Percentiles rank a stretch among this genome's conserved stretches.
Conservation (phyloP, 257 asterid genomes). For the Rubia yunnanensis region DNA sequence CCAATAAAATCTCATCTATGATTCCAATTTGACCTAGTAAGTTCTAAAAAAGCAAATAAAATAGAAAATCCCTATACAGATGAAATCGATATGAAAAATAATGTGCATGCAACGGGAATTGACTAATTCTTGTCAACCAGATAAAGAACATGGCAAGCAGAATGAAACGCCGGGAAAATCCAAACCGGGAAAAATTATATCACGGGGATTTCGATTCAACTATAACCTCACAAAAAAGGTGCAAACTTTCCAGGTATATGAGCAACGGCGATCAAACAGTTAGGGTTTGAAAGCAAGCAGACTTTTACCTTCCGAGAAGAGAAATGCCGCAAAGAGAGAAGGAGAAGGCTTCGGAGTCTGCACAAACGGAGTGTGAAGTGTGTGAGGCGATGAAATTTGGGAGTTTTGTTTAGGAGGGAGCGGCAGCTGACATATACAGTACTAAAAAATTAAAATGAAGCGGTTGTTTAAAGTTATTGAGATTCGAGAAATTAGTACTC, state of each 20-base stretch:
- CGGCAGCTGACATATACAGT: too few relatives aligned
- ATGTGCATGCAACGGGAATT: neutral
- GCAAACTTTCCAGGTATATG: neutral
- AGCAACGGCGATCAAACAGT: too few relatives aligned
- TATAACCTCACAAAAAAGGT: too few relatives aligned
- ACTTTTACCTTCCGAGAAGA: too few relatives aligned
- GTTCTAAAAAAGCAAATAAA: neutral
- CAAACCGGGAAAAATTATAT: neutral
- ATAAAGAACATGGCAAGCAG: neutral
- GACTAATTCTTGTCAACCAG: neutral
- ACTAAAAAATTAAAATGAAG: too few relatives aligned
- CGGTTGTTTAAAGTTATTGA: too few relatives aligned
- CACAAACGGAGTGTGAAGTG: too few relatives aligned
- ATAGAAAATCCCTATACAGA: constrained; percentile 10
- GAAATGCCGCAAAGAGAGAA: too few relatives aligned
- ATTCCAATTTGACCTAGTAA: neutral
- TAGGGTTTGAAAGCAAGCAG: neutral
- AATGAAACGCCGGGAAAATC: neutral
- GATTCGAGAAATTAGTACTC: too few relatives aligned
- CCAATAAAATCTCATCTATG: too few relatives aligned
- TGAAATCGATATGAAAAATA: neutral
- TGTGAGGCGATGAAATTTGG: neutral
- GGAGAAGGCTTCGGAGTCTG: neutral
- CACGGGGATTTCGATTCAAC: neutral
- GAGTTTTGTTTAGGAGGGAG: neutral